phyloP scores from a whole-genome alignment of 1,139 yeast genomes.

The Sugiyamaella japonica region DNA sequence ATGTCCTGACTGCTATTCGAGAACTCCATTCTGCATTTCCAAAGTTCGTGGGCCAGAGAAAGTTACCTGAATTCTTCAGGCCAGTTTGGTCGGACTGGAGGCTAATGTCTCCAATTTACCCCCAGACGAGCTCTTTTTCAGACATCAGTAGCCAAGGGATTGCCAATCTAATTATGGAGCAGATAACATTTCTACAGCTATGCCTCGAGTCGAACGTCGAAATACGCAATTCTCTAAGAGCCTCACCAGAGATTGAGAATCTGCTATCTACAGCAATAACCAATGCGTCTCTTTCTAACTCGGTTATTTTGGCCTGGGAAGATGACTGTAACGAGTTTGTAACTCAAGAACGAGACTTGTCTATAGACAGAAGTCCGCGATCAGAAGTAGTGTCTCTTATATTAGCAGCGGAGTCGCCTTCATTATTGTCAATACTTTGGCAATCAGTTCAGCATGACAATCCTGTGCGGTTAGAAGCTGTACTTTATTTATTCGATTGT shows the following conservation, averaged over 20 bases:
- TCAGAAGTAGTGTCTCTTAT: conserved; percentile 27
- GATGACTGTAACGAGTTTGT: conserved; percentile 68
- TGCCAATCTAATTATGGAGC: conserved; percentile 7
- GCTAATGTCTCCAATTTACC: background rate
- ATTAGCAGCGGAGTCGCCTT: conserved; percentile 15
- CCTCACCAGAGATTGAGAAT: background rate
- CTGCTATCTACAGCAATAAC: conserved; percentile 5
- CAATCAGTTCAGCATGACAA: background rate
- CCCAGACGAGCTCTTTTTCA: background rate
- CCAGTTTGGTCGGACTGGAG: conserved; percentile 13
- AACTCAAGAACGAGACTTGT: conserved; percentile 64
- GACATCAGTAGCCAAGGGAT: conserved; percentile 6
- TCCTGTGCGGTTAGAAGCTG: conserved; percentile 10
- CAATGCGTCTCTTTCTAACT: background rate
- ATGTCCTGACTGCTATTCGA: conserved; percentile 30
- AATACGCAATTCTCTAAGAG: background rate
- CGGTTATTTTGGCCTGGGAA: conserved; percentile 16
- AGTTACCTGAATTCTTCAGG: conserved; percentile 4
- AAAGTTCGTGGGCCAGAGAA: background rate
- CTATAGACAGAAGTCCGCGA: conserved; percentile 26
- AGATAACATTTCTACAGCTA: conserved; percentile 4
- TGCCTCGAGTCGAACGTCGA: conserved; percentile 14
- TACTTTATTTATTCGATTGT: conserved; percentile 18
- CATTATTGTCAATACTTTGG: conserved; percentile 16
- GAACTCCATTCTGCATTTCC: conserved; percentile 38